phyloP scores from a whole-genome alignment of 768 basidiomycete genomes.

The Trametes maxima region DNA sequence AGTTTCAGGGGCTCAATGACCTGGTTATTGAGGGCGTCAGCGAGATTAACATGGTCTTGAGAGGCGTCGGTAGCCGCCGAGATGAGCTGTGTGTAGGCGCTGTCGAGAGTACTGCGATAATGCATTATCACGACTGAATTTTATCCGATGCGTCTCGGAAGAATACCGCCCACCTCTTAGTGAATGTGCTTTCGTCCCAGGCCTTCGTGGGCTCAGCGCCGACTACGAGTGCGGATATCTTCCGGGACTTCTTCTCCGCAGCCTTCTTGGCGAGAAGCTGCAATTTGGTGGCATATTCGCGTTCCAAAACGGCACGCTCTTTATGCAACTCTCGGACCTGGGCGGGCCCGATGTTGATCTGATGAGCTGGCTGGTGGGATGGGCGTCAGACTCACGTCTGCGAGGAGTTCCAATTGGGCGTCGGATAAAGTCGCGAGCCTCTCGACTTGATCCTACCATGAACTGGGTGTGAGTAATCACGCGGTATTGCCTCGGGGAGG shows the following conservation, averaged over 20 bases:
- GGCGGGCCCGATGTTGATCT: neutral
- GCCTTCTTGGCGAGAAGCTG: conserved; percentile 67
- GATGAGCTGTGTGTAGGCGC: conserved; percentile 71
- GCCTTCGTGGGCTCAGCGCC: conserved; percentile 70
- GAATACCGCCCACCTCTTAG: conserved; percentile 54
- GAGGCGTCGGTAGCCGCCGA: conserved; percentile 58
- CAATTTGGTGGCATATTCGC: conserved; percentile 77
- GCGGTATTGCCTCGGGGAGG: conserved; percentile 9
- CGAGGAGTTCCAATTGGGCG: conserved; percentile 62
- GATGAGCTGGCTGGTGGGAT: neutral
- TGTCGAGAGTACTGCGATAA: conserved; percentile 63
- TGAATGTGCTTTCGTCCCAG: conserved; percentile 53
- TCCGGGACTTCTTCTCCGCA: conserved; percentile 68
- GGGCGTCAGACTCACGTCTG: conserved; percentile 53
- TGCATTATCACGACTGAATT: neutral
- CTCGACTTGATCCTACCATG: conserved; percentile 70
- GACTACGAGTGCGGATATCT: conserved; percentile 54
- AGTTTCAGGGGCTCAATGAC: conserved; percentile 64
- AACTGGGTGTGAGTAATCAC: conserved; percentile 6
- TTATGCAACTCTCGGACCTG: conserved; percentile 76
- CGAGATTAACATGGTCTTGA: conserved; percentile 68
- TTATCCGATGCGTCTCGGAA: neutral
- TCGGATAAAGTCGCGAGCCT: conserved; percentile 59
- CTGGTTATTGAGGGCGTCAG: conserved; percentile 60
- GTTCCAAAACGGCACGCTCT: conserved; percentile 68